These are phyloP conservation scores for Fomitopsis betulina DNA, from an alignment of 1,284 basidiomycete species.

Conservation along the genomic window DNA sequence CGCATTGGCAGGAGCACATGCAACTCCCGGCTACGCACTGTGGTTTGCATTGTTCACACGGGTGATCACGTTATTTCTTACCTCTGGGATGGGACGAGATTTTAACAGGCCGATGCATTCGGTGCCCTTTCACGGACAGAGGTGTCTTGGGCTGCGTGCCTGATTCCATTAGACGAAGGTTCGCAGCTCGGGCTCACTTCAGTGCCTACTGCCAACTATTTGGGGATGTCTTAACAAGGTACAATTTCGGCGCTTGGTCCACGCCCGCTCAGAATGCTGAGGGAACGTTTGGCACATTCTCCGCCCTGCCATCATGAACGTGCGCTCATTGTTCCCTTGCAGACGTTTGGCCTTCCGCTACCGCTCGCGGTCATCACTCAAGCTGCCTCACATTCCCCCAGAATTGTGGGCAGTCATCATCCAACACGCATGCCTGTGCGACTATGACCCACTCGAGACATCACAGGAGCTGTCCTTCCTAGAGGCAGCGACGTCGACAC, in stretches of 20 bases:
- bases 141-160: background rate
- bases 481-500: constrained; percentile 36
- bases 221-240: background rate
- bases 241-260: background rate
- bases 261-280: background rate
- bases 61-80: background rate
- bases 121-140: background rate
- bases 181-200: background rate
- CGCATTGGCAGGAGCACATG: background rate
- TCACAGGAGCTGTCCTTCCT: constrained; percentile 46
- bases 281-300: background rate
- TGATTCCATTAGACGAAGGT: background rate
- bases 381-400: constrained; percentile 42
- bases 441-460: constrained; percentile 41
- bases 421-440: constrained; percentile 42
- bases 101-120: background rate
- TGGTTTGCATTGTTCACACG: background rate
- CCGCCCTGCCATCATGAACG: background rate
- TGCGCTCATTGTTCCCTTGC: background rate
- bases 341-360: background rate
- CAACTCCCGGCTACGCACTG: background rate
- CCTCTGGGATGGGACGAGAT: too few species aligned
- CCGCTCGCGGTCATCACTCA: background rate
- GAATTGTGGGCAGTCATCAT: constrained; percentile 61
- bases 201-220: background rate